phyloP scores from a whole-genome alignment of 2,329 filamentous ascomycete genomes.

The Monosporascus cannonballus region DNA sequence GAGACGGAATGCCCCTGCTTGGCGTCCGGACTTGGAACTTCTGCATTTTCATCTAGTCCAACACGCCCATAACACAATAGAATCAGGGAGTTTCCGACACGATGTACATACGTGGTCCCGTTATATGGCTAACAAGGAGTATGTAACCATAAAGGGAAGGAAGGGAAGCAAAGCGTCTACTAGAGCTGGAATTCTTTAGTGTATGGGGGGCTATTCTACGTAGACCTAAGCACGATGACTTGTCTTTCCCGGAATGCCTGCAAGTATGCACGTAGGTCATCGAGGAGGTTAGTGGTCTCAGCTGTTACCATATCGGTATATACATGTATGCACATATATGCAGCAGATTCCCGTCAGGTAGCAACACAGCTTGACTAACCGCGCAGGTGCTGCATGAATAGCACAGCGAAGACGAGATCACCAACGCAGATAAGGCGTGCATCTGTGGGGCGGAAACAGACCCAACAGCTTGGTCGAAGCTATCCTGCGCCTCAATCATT shows the following conservation, averaged over 20 bases:
- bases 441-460: not conserved
- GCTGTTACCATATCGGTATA: too few relatives aligned
- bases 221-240: too few relatives aligned
- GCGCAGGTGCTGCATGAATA: not conserved
- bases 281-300: too few relatives aligned
- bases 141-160: too few relatives aligned
- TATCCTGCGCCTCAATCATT: not conserved
- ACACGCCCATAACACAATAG: not conserved
- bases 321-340: too few relatives aligned
- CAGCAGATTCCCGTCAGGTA: not conserved
- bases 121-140: too few relatives aligned
- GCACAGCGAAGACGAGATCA: not conserved
- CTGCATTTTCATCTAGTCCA: not conserved
- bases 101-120: not conserved
- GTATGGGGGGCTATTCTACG: too few relatives aligned
- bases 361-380: not conserved
- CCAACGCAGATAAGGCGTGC: conserved; percentile 1
- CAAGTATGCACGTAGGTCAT: too few relatives aligned
- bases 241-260: too few relatives aligned
- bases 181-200: too few relatives aligned
- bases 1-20: not conserved
- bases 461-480: not conserved
- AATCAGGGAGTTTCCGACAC: not conserved
- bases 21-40: not conserved
- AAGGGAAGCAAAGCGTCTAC: too few relatives aligned